Conservation (phyloP, 495 filamentous ascomycete genomes). For the Aspergillus ellipticus region DNA sequence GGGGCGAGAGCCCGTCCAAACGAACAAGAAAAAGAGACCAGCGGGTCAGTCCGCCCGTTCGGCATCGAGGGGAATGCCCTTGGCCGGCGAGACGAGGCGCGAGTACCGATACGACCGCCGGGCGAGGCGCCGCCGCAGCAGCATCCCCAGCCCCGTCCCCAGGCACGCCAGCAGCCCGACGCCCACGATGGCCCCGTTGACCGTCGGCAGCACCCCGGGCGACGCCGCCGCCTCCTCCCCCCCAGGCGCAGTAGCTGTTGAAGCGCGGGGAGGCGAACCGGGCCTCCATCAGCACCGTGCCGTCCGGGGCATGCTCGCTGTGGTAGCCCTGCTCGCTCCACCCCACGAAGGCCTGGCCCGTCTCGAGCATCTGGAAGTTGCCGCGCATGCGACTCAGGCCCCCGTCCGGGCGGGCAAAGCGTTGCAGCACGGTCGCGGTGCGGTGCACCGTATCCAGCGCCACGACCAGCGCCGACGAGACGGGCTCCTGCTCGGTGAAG, state of each 20-base stretch:
- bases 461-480: conserved; percentile 50
- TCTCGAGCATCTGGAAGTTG: conserved; percentile 50
- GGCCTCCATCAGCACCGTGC: conserved; percentile 43
- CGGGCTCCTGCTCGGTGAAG: conserved; percentile 27
- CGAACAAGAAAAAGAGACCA: background rate
- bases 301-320: conserved; percentile 51
- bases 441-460: conserved; percentile 39
- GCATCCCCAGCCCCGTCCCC: background rate
- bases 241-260: conserved; percentile 31
- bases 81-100: background rate
- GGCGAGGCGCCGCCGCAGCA: background rate
- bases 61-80: background rate
- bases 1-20: no score
- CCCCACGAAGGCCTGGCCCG: conserved; percentile 50
- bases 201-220: background rate
- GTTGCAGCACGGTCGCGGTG: conserved; percentile 38
- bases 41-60: background rate
- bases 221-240: background rate
- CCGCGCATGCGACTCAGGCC: conserved; percentile 52
- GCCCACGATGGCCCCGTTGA: background rate
- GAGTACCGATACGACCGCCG: background rate
- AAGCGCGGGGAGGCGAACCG: conserved; percentile 28
- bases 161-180: background rate
- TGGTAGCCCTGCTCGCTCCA: conserved; percentile 54
- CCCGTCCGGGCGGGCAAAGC: conserved; percentile 42